Evolutionary conservation across 78 protist species (phyloP).

Genomic region (Dictyostelium intermedium): DNA sequence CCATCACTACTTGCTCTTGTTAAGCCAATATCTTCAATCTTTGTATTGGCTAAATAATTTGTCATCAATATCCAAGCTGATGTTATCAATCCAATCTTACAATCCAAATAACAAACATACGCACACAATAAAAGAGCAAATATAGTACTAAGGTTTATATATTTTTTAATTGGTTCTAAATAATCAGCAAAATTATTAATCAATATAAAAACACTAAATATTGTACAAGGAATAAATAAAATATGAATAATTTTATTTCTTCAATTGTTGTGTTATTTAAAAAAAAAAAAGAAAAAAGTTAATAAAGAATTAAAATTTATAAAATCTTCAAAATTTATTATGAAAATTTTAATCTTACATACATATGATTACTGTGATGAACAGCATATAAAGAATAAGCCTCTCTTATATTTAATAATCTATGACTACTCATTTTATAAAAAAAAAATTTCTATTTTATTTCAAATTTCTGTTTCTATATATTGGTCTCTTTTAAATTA

Average conservation of each 20-base stretch:
- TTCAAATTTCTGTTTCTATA: too few species aligned
- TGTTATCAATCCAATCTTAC: slow-evolving; percentile 5
- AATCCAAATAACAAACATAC: neutral
- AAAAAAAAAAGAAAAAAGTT: neutral
- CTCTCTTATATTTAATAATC: neutral
- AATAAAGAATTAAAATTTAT: too few species aligned
- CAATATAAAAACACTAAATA: neutral
- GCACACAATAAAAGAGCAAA: neutral
- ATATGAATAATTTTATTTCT: slow-evolving; percentile 5
- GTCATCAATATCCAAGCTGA: slow-evolving; percentile 40
- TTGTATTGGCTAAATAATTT: slow-evolving; percentile 27
- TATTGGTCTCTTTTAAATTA: too few species aligned
- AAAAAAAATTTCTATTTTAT: too few species aligned
- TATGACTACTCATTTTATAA: neutral
- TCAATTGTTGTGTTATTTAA: neutral
- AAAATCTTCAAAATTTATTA: too few species aligned
- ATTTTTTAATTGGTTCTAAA: neutral
- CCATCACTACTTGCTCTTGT: neutral
- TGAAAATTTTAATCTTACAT: too few species aligned
- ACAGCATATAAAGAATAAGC: neutral
- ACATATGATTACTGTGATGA: neutral
- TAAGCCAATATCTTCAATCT: neutral
- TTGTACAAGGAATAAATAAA: neutral
- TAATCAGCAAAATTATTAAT: neutral
- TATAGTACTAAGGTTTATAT: neutral